Percentiles rank a stretch among this genome's conserved stretches.
These are phyloP conservation scores for Yarrowia galli DNA, from an alignment of 1,139 yeast genomes.

Conservation along the genomic window DNA sequence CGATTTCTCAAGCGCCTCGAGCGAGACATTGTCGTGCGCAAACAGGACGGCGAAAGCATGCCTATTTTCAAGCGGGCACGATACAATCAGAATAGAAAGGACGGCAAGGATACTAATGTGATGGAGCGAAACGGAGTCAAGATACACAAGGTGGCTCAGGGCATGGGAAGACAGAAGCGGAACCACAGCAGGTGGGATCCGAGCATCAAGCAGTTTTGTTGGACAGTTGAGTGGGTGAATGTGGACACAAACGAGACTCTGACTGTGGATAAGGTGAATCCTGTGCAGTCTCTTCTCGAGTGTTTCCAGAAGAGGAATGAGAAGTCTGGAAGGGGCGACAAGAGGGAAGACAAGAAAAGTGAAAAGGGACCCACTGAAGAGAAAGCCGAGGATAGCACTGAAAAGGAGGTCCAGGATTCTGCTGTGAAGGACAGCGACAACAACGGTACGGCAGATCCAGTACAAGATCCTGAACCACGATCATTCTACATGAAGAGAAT, in stretches of 20 bases:
- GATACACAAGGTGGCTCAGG: conserved; percentile 65
- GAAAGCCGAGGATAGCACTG: neutral
- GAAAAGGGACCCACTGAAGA: neutral
- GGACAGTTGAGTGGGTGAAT: conserved; percentile 82
- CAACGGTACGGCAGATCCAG: too few relatives aligned
- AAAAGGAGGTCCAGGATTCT: neutral
- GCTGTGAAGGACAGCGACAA: neutral
- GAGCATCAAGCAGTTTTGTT: conserved; percentile 63
- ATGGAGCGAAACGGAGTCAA: conserved; percentile 57
- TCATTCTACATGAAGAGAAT: conserved; percentile 43
- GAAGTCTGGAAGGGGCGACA: neutral
- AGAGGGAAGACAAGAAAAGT: neutral
- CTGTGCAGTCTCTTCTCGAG: conserved; percentile 14
- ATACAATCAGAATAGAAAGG: conserved; percentile 38
- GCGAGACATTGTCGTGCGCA: conserved; percentile 58
- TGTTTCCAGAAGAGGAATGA: conserved; percentile 5
- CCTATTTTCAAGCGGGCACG: conserved; percentile 53
- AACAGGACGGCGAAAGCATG: conserved; percentile 40
- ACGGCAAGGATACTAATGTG: conserved; percentile 33
- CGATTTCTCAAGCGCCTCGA: conserved; percentile 72
- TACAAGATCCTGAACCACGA: neutral
- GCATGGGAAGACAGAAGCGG: conserved; percentile 72
- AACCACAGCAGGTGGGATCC: conserved; percentile 82
- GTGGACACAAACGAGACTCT: conserved; percentile 45
- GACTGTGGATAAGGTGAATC: conserved; percentile 35